Evolutionary conservation across 805 yeast genomes (phyloP).

Genomic region (Teunomyces funiuensis): DNA sequence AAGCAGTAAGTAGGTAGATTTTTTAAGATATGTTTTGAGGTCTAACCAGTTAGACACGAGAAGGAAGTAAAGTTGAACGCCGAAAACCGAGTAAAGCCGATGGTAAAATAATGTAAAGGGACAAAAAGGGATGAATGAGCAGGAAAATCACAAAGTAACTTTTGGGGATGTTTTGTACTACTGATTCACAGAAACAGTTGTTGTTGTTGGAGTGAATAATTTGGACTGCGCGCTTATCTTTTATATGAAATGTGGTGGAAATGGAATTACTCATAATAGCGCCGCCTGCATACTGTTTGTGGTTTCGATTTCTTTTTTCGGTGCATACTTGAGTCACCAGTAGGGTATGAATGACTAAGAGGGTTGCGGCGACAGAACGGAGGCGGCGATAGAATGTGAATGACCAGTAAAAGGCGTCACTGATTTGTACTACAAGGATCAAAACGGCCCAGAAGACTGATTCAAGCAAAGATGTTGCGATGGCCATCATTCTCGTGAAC

Average conservation of each 20-base stretch:
- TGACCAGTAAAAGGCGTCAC: too few species aligned
- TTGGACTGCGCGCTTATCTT: background rate
- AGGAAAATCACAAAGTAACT: background rate
- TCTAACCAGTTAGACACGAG: constrained; percentile 4
- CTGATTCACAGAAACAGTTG: constrained; percentile 1
- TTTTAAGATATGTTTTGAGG: background rate
- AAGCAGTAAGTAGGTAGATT: background rate
- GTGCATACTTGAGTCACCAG: background rate
- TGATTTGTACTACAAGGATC: too few species aligned
- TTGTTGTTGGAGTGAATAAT: background rate
- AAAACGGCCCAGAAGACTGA: too few species aligned
- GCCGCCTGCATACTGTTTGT: constrained; percentile 1
- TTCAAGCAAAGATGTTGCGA: too few species aligned
- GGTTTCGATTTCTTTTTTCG: background rate
- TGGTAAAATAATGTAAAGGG: background rate
- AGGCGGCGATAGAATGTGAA: too few species aligned
- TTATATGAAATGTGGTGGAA: constrained; percentile 3
- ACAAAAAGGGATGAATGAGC: background rate
- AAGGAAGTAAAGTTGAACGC: constrained; percentile 3
- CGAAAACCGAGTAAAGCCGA: constrained; percentile 3
- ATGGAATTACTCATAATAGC: constrained; percentile 1
- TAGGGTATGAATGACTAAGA: too few species aligned
- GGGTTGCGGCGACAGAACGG: too few species aligned
- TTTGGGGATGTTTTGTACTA: background rate
- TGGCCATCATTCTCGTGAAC: too few species aligned